Percentiles rank a stretch among this genome's conserved stretches.
phyloP scores from a whole-genome alignment of 345 rosid genomes.

The Cardamine occulta region DNA sequence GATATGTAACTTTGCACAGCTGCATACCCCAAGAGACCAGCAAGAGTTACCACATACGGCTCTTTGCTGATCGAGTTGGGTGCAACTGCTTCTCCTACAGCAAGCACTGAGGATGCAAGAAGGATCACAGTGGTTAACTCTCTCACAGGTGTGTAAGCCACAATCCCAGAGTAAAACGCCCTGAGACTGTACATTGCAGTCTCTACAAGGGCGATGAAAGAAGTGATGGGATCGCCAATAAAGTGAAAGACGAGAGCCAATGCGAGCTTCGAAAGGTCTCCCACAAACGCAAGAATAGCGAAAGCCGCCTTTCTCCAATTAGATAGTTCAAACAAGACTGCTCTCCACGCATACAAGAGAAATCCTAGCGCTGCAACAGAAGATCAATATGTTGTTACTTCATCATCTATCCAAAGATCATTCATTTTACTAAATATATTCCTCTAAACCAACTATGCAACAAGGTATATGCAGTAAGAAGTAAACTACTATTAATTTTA shows the following conservation, averaged over 20 bases:
- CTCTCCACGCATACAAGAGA: conserved; percentile 84
- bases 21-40: conserved; percentile 78
- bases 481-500: background rate
- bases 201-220: conserved; percentile 57
- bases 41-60: conserved; percentile 60
- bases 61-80: conserved; percentile 67
- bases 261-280: conserved; percentile 63
- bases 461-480: background rate
- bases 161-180: conserved; percentile 74
- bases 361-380: conserved; percentile 68
- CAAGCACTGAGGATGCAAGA: conserved; percentile 72
- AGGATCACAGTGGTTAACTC: conserved; percentile 67
- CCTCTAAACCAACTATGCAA: background rate
- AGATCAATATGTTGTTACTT: background rate
- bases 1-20: conserved; percentile 76
- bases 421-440: background rate
- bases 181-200: conserved; percentile 57
- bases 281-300: conserved; percentile 51
- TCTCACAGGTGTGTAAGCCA: conserved; percentile 66
- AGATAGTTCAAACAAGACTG: conserved; percentile 74
- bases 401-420: background rate
- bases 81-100: conserved; percentile 79
- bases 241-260: conserved; percentile 79
- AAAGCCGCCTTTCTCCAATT: conserved; percentile 66
- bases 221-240: conserved; percentile 76